A percentile compares a stretch with the other conserved stretches of the same genome.
These are phyloP conservation scores for Pestalotiopsis fici DNA, from an alignment of 2,329 filamentous ascomycete species.

Conservation along the genomic window DNA sequence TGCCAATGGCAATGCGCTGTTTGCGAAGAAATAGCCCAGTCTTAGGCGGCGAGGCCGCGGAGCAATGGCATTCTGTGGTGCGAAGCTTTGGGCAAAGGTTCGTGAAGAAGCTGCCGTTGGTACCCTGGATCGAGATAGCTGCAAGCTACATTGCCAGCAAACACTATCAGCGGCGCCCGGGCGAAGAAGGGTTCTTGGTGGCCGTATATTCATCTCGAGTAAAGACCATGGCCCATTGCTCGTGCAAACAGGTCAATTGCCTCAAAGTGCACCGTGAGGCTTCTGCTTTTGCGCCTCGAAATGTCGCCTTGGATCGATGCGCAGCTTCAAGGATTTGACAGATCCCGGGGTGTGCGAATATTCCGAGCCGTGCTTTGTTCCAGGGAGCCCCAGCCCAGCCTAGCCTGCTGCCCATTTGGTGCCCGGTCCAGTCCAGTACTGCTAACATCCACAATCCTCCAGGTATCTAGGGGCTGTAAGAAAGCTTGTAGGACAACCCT, in stretches of 20 bases:
- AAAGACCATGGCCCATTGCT: constrained; percentile 24
- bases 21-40: constrained; percentile 29
- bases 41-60: constrained; percentile 21
- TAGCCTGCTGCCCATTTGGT: no score
- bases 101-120: background rate
- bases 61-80: constrained; percentile 14
- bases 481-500: no score
- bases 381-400: background rate
- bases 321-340: background rate
- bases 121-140: constrained; percentile 10
- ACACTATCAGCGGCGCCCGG: constrained; percentile 23
- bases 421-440: no score
- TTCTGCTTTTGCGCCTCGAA: background rate
- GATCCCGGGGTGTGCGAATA: background rate
- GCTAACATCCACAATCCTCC: no score
- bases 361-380: background rate
- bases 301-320: background rate
- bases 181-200: constrained; percentile 27
- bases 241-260: constrained; percentile 10
- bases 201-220: constrained; percentile 33
- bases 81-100: constrained; percentile 18
- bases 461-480: no score
- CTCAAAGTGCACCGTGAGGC: background rate
- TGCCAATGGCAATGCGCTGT: constrained; percentile 17
- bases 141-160: constrained; percentile 30